Base-by-base conservation (phyloP, 2,329 filamentous ascomycete species). In the Aspergillus udagawae region DNA sequence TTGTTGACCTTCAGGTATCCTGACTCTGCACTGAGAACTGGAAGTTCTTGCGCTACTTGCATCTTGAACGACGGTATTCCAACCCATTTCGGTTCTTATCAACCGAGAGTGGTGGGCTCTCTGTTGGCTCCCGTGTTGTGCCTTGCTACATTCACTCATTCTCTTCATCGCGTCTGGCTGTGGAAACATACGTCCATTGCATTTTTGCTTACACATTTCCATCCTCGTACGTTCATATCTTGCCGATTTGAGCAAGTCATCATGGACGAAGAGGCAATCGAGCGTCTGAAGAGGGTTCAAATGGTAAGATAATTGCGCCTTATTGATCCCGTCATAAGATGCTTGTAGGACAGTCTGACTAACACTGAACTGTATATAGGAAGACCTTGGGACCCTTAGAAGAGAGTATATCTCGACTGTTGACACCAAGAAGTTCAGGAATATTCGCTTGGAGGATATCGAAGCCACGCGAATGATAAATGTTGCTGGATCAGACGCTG, bases 331-430 rank as follows among this genome's bases (percentile, higher is more conserved):
- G 14, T 27, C 27, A 17, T 42, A 3, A 29, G 8, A 48, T 51
- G 14, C 42, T 5, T 53, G 14, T 4, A 51, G 5, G 6, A 25
- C 12, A 47, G 23, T 14, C 20, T 47, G 12, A 38, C 41, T 53
- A 29, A 49, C 35, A 28, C 10, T 27, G 23, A 47, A 29, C 9
- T 48, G 47, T 50, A 7, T 25, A 58, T 52, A 77, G 75, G 68
- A 64, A 5, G 74, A 77, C 59, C 56, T 77, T n/a, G 74, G 75
- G 3, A 69, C 67, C 9, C 66, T 63, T 8, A 69, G 72, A 38
- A 68, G 75, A 12, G 72, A 77, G 50, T 56, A 66, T 45, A 68
- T 77, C 29, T 74, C 72, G 8, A 74, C 73, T 5, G 55, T 52
- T 3, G 73, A 75, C 49, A 53, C 29, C 27, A 61, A 52, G 25